phyloP scores from a whole-genome alignment of 2,329 filamentous ascomycete species.

The Talaromyces sp. region DNA sequence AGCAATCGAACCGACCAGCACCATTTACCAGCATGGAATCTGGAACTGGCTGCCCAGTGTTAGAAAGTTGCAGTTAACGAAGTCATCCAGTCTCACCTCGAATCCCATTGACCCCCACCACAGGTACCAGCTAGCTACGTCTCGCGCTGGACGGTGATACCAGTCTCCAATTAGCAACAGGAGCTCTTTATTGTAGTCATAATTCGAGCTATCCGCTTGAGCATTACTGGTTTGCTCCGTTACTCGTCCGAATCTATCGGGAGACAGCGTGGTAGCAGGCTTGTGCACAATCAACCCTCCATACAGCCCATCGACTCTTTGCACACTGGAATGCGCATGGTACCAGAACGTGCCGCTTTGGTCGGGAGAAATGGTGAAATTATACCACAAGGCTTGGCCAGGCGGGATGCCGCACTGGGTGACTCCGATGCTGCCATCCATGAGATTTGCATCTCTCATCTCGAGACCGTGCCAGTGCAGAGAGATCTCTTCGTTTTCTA shows the following conservation, averaged over 20 bases:
- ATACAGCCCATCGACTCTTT: slow-evolving; percentile 43
- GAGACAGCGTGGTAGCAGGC: slow-evolving; percentile 18
- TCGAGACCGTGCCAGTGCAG: slow-evolving; percentile 47
- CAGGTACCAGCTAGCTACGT: slow-evolving; percentile 42
- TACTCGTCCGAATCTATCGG: not conserved
- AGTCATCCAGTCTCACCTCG: slow-evolving; percentile 25
- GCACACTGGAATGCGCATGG: slow-evolving; percentile 41
- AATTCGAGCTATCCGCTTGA: slow-evolving; percentile 12
- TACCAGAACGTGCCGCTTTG: slow-evolving; percentile 47
- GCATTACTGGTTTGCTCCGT: not conserved
- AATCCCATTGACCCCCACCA: slow-evolving; percentile 40
- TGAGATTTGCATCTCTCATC: slow-evolving; percentile 24
- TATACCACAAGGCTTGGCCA: slow-evolving; percentile 45
- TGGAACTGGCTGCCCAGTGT: slow-evolving; percentile 38
- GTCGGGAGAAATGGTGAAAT: slow-evolving; percentile 32
- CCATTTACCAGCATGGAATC: slow-evolving; percentile 47
- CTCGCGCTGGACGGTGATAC: slow-evolving; percentile 40
- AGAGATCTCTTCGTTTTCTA: slow-evolving; percentile 34
- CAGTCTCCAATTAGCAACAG: slow-evolving; percentile 47
- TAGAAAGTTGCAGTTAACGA: not conserved
- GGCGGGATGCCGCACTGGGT: slow-evolving; percentile 64
- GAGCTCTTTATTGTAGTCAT: slow-evolving; percentile 34
- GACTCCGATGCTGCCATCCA: slow-evolving; percentile 48
- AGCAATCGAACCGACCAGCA: slow-evolving; percentile 40
- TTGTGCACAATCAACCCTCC: slow-evolving; percentile 45